Evolutionary conservation across 306 rosid species (phyloP).

Genomic region (Purshia tridentata): DNA sequence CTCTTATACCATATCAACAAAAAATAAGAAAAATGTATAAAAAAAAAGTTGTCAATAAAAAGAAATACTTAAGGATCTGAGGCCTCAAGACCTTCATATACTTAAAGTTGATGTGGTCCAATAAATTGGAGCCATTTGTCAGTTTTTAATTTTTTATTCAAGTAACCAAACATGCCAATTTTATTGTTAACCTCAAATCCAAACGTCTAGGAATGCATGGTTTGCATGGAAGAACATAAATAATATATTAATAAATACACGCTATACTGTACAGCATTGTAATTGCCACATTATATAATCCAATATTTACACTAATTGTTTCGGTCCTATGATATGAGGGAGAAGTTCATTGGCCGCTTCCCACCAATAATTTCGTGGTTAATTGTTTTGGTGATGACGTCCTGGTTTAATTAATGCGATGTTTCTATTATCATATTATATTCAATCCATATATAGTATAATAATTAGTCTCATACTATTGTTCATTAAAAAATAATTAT

Average conservation of each 20-base stretch:
- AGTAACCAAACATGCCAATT: too few relatives aligned
- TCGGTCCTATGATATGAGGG: not conserved
- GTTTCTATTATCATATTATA: not conserved
- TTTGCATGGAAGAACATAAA: not conserved
- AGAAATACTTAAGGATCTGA: too few relatives aligned
- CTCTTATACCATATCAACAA: too few relatives aligned
- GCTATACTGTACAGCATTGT: not conserved
- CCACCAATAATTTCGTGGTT: slow-evolving; percentile 2
- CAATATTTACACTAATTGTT: not conserved
- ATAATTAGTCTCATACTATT: not conserved
- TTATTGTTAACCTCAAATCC: too few relatives aligned
- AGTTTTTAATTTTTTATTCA: too few relatives aligned
- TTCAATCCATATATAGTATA: not conserved
- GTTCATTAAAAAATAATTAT: not conserved
- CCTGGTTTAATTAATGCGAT: not conserved
- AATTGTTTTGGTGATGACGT: not conserved
- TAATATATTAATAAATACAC: not conserved
- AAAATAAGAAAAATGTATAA: not conserved
- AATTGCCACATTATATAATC: not conserved
- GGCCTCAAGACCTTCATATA: too few relatives aligned
- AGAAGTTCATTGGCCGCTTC: not conserved
- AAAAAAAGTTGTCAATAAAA: not conserved
- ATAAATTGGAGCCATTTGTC: too few relatives aligned
- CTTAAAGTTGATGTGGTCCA: too few relatives aligned
- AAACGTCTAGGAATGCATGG: too few relatives aligned